Conservation (phyloP, 768 basidiomycete genomes). For the Tylopilus rubrobrunneus region DNA sequence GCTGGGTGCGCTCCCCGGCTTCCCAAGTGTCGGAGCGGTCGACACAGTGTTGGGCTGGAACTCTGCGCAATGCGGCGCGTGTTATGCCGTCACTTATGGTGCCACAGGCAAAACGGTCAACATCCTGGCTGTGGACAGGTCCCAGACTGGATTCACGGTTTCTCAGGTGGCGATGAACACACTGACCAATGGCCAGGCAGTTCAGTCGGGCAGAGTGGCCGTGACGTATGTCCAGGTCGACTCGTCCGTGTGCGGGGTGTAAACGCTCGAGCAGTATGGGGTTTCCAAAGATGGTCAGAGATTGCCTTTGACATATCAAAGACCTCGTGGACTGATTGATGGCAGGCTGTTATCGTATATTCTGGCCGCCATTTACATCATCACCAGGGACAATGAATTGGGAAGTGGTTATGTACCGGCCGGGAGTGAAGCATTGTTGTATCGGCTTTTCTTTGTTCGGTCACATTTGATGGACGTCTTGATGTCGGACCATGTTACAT, state of each 20-base stretch:
- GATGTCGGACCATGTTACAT: background rate
- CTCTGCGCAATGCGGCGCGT: constrained; percentile 27
- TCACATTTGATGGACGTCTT: background rate
- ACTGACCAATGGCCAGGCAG: constrained; percentile 17
- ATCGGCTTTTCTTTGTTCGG: background rate
- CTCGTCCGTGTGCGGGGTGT: constrained; percentile 1
- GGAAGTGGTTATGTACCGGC: background rate
- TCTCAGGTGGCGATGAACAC: constrained; percentile 27
- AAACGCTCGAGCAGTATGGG: background rate
- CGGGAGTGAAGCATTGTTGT: constrained; percentile 1
- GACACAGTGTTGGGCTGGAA: constrained; percentile 20
- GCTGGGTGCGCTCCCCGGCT: constrained; percentile 35
- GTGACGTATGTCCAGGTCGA: constrained; percentile 6
- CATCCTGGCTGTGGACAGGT: constrained; percentile 53
- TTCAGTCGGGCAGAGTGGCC: constrained; percentile 12
- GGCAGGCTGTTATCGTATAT: background rate
- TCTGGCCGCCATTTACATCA: background rate
- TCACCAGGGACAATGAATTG: background rate
- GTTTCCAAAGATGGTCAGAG: constrained; percentile 1
- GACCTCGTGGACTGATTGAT: background rate
- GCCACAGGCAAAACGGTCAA: constrained; percentile 35
- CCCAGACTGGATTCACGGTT: constrained; percentile 38
- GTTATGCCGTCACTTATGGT: constrained; percentile 29
- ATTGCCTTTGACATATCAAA: background rate
- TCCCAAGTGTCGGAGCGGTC: constrained; percentile 35